Evolutionary conservation across 2,329 filamentous ascomycete species (phyloP).

Genomic region (Botrytis paeoniae): DNA sequence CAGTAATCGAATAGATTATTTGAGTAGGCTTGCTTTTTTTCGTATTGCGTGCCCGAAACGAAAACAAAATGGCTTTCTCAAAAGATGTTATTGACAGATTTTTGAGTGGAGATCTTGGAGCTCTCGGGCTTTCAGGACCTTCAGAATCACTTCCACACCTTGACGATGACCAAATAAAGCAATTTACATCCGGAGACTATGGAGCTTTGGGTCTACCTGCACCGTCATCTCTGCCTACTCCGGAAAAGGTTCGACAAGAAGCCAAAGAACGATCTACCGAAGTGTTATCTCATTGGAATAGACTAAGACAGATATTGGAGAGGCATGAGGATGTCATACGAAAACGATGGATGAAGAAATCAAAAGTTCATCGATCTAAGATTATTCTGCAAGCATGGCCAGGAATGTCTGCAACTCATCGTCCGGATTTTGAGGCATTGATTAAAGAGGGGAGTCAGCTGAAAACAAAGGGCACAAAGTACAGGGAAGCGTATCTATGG

Average conservation of each 20-base stretch:
- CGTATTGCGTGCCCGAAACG: not conserved
- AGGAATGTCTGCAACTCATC: constrained; percentile 48
- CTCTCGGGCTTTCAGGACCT: not conserved
- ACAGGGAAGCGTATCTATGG: constrained; percentile 45
- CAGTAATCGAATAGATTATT: not conserved
- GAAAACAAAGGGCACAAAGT: constrained; percentile 25
- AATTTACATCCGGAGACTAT: not conserved
- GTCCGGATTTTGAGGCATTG: constrained; percentile 47
- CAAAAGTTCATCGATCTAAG: constrained; percentile 43
- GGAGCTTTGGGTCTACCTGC: not conserved
- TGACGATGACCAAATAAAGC: not conserved
- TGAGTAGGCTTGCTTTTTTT: not conserved
- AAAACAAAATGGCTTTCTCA: not conserved
- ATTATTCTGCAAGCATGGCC: constrained; percentile 50
- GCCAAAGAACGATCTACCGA: constrained; percentile 20
- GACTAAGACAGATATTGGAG: constrained; percentile 42
- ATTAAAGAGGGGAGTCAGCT: constrained; percentile 29
- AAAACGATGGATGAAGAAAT: constrained; percentile 55
- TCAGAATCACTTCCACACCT: not conserved
- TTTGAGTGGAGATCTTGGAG: no score
- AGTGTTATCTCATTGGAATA: constrained; percentile 21
- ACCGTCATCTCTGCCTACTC: constrained; percentile 11
- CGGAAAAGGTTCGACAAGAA: constrained; percentile 18
- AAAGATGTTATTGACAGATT: not conserved
- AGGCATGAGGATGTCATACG: constrained; percentile 51